phyloP scores from a whole-genome alignment of 805 yeast species.

The Candida multigemmis region DNA sequence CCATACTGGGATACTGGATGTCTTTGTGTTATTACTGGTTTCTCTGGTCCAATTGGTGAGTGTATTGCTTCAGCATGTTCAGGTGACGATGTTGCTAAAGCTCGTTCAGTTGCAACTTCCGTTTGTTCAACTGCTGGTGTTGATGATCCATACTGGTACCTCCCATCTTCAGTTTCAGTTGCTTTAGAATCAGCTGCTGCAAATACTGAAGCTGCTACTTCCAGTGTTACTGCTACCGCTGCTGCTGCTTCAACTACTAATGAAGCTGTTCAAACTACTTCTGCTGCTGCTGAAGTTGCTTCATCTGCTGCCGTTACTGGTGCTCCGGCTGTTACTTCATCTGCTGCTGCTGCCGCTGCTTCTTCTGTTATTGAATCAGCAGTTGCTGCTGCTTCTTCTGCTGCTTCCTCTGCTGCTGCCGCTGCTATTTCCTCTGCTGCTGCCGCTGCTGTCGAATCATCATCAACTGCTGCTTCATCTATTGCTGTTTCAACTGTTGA shows the following conservation, averaged over 20 bases:
- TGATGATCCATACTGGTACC: slow-evolving; percentile 2
- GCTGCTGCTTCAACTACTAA: slow-evolving; percentile 1
- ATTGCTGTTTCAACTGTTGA: slow-evolving; percentile 5
- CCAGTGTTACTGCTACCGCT: too few species aligned
- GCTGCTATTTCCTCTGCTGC: slow-evolving; percentile 2
- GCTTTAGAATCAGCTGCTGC: slow-evolving; percentile 3
- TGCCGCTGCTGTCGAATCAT: slow-evolving; percentile 3
- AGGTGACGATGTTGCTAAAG: slow-evolving; percentile 21
- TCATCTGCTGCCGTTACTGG: slow-evolving; percentile 2
- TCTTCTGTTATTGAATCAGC: slow-evolving; percentile 2
- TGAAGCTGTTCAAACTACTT: slow-evolving; percentile 5
- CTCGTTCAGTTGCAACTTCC: slow-evolving; percentile 17
- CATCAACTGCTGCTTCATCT: slow-evolving; percentile 4
- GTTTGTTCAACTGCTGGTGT: slow-evolving; percentile 22
- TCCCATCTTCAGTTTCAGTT: slow-evolving; percentile 8
- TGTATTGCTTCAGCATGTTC: slow-evolving; percentile 28
- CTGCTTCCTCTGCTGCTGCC: slow-evolving; percentile 2
- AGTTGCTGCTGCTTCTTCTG: slow-evolving; percentile 2
- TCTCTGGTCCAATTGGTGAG: slow-evolving; percentile 31
- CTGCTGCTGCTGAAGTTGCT: slow-evolving; percentile 4
- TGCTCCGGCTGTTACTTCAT: slow-evolving; percentile 1
- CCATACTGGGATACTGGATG: slow-evolving; percentile 45
- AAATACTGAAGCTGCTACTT: not conserved
- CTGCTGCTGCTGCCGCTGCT: slow-evolving; percentile 1
- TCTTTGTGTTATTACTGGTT: slow-evolving; percentile 38